Percentiles rank a stretch among this genome's conserved stretches.
Evolutionary conservation across 2,329 filamentous ascomycete genomes (phyloP).

Genomic region (Incumbomyces lentus): DNA sequence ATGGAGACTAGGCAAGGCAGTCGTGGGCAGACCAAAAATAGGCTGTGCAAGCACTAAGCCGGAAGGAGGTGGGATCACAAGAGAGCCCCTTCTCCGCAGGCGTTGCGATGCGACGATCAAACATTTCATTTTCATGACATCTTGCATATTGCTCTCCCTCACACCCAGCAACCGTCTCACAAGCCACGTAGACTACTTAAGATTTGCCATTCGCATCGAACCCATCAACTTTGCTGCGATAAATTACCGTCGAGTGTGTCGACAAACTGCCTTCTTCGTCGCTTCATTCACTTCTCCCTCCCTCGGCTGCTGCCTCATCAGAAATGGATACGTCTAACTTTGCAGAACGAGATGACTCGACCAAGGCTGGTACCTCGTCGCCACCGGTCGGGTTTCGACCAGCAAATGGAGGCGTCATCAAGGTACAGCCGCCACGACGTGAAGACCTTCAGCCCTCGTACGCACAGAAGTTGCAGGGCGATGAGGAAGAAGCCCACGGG

Average conservation of each 20-base stretch:
- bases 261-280: slow-evolving; percentile 4
- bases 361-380: not conserved
- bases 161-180: too few species aligned
- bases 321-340: slow-evolving; percentile 18
- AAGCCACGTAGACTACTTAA: slow-evolving; percentile 5
- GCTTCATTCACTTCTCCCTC: not conserved
- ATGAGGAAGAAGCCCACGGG: slow-evolving; percentile 61
- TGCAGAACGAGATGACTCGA: not conserved
- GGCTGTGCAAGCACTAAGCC: too few species aligned
- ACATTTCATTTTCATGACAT: too few species aligned
- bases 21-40: too few species aligned
- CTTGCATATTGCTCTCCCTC: too few species aligned
- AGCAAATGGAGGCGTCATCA: slow-evolving; percentile 44
- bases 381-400: slow-evolving; percentile 37
- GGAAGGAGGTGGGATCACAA: too few species aligned
- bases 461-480: slow-evolving; percentile 53
- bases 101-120: too few species aligned
- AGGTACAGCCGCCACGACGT: slow-evolving; percentile 67
- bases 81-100: too few species aligned
- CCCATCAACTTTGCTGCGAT: not conserved
- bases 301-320: not conserved
- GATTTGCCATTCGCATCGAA: not conserved
- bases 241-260: too few species aligned
- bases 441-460: slow-evolving; percentile 81
- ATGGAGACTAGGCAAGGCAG: too few species aligned